Evolutionary conservation across 352 stramenopile genomes (phyloP), one percentile per base, ranked within the genome.

Genomic region (Elongisporangium anandrum): DNA sequence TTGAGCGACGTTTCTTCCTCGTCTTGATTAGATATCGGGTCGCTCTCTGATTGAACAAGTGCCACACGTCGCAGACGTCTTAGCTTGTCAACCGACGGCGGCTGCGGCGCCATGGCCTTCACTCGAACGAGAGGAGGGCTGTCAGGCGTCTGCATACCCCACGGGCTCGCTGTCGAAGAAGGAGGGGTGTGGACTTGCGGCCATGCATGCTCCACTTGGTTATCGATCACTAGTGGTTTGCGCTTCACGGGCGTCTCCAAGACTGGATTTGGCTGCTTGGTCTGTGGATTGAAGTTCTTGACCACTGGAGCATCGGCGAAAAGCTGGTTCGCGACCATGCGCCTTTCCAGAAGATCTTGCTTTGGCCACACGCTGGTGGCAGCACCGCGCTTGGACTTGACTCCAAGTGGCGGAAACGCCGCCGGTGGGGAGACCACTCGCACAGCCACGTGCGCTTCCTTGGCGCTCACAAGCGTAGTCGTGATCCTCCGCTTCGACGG

Each of bases 401-500:
- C 26, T 23, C 60, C 34, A 9, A 77, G 57, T 9, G 64, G 50
- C n/a, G 68, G 70, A 45, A 79, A 83, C 1, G 65, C 53, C 9
- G 74, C 69, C n/a, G n/a, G n/a, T 8, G 60, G 21, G n/a, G 47
- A 47, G n/a, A 62, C 64, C 29, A 81, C 54, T 5, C 72, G 65
- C 15, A 67, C 57, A 17, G 66, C 61, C 41, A 79, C 59, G 2
- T 60, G 41, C 19, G 64, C 62, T 24, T 71, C 57, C n/a, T 59
- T 73, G n/a, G 52, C 49, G 5, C 66, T 75, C 50, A 84, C 15
- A 13, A 84, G 54, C 19, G 72, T 84, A 8, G 74, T 84, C 0
- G 74, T 84, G 60, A 84, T 84, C 17, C 74, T 61, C 8, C 74
- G 62, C 56, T 78, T 79, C 2, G 48, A 54, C n/a, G 60, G n/a